A percentile compares a stretch with the other conserved stretches of the same genome.
Evolutionary conservation across 1,284 basidiomycete genomes (phyloP).

Genomic region (Sanghuangporus sanghuang): DNA sequence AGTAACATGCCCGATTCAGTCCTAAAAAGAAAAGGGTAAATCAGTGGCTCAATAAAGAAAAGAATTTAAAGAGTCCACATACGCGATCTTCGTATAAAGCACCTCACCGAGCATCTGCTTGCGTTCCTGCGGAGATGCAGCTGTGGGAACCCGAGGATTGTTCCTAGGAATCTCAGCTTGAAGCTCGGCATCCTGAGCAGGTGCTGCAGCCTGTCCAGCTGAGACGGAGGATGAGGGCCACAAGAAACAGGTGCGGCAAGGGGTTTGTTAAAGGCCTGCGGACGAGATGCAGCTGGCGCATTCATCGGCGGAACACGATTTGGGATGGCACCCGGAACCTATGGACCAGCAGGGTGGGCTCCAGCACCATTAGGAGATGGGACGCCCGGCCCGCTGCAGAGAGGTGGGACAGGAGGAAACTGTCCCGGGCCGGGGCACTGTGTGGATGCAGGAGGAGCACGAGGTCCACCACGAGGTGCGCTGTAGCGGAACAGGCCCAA

Average conservation of each 20-base stretch:
- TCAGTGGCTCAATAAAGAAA: conserved; percentile 19
- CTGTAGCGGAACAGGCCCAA: conserved; percentile 63
- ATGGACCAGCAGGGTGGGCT: conserved; percentile 41
- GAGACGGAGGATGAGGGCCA: conserved; percentile 34
- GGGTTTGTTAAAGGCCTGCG: conserved; percentile 25
- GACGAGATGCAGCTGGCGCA: conserved; percentile 27
- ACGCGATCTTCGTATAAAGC: conserved; percentile 86
- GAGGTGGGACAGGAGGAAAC: conserved; percentile 18
- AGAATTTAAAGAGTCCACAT: conserved; percentile 32
- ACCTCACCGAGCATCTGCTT: too few relatives aligned
- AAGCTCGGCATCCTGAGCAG: conserved; percentile 30
- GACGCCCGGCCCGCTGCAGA: conserved; percentile 36
- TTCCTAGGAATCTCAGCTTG: conserved; percentile 42
- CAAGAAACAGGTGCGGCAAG: conserved; percentile 7
- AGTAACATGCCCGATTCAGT: conserved; percentile 87
- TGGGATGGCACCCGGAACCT: conserved; percentile 36
- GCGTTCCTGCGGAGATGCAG: conserved; percentile 81
- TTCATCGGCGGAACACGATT: too few relatives aligned
- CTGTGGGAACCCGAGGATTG: conserved; percentile 58
- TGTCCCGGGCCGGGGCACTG: conserved; percentile 25
- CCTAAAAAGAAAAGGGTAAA: conserved; percentile 30
- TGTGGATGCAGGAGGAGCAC: conserved; percentile 22
- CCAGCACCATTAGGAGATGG: conserved; percentile 52
- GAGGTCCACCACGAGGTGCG: conserved; percentile 39
- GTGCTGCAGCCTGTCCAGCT: conserved; percentile 29